A percentile compares a stretch with the other conserved stretches of the same genome.
Conservation (phyloP, 164 flowering plant species). For the Magnolia changhungtana region DNA sequence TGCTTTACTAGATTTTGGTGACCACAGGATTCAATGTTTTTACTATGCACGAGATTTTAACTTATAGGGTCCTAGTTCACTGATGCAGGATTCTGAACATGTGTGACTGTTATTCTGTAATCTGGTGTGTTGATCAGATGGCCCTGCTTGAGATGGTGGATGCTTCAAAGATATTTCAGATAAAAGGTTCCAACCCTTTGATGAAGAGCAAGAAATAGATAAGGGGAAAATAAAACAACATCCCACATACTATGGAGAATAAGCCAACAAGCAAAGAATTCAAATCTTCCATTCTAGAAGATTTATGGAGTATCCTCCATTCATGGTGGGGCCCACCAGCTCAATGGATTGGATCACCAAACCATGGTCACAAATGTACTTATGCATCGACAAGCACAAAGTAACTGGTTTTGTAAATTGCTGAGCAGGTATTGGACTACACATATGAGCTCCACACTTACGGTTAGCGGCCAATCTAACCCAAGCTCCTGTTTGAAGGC, state of each 20-base stretch:
- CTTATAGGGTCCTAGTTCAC: too few species aligned
- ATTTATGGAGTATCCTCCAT: not conserved
- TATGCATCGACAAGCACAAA: not conserved
- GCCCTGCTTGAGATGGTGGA: not conserved
- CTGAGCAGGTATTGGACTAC: constrained; percentile 56
- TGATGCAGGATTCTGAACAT: too few species aligned
- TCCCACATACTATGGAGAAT: not conserved
- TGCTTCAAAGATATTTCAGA: not conserved
- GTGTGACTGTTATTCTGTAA: too few species aligned
- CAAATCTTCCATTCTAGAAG: not conserved
- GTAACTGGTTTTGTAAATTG: constrained; percentile 2
- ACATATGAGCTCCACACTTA: constrained; percentile 69
- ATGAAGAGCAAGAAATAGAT: not conserved
- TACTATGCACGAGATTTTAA: too few species aligned
- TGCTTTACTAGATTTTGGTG: too few species aligned
- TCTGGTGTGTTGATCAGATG: too few species aligned
- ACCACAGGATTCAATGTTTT: too few species aligned
- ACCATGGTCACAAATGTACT: not conserved
- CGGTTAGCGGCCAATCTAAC: constrained; percentile 51
- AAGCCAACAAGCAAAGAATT: not conserved
- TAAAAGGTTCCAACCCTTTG: not conserved
- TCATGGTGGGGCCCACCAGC: not conserved
- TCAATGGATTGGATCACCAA: not conserved
- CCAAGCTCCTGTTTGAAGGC: constrained; percentile 44
- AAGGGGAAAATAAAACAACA: not conserved